Evolutionary conservation across 768 basidiomycete species (phyloP), one percentile per base, ranked within the genome.

Genomic region (Psilocybe cubensis): DNA sequence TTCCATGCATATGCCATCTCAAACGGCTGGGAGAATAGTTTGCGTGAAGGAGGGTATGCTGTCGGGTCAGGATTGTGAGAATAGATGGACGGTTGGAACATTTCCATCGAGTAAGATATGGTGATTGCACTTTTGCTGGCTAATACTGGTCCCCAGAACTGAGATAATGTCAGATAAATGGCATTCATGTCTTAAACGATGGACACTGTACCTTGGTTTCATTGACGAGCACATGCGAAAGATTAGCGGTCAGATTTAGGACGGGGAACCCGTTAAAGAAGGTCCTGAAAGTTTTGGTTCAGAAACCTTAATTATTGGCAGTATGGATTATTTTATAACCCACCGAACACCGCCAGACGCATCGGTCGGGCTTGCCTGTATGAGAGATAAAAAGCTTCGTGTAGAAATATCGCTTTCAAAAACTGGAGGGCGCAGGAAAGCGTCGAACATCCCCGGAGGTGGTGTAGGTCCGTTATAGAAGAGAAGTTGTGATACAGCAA

Each of bases 391-490:
- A 60, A 80, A 81, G 7, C 72, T 72, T 3, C 78, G 69, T 0
- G 79, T 79, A 1, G 56, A 63, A 2, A 83, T 65, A 55, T 82
- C 75, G 52, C 67, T 66, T 3, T 64, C 65, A 21, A 80, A 44
- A 17, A 64, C 52, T 1, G 79, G 78, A 28, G 85, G 79, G 1
- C 68, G 70, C 17, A 83, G 53, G 66, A 83, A 82, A 3, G 74
- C 74, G 53, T 85, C 82, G 55, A 85, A 85, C 28, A 83, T 76
- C 1, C 80, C 83, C 0, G 59, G 49, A 0, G 83, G 83, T 0
- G 77, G 76, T 0, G 63, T 71, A 17, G 86, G 85, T 0, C 56
- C 80, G 59, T 89, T 81, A 63, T 89, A 88, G 68, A 88, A 89
- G n/a, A 87, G 51, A 3, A 83, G 21, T 24, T 57, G 55, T 6